A percentile compares a stretch with the other conserved stretches of the same genome.
Evolutionary conservation across 495 filamentous ascomycete species (phyloP).

Genomic region (Neurospora sp.): DNA sequence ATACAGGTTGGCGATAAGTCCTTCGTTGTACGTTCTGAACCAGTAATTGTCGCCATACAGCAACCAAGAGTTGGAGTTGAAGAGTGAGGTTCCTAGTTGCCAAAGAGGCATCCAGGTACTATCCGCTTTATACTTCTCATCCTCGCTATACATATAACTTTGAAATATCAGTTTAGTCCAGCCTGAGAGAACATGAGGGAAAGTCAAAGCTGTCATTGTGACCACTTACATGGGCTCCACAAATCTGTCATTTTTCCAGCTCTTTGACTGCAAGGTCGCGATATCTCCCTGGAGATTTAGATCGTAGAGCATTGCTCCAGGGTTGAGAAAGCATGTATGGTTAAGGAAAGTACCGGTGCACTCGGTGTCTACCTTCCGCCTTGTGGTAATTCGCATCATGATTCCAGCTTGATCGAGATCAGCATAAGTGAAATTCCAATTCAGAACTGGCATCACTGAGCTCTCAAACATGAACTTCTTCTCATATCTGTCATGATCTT

Average conservation of each 20-base stretch:
- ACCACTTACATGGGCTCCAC: neutral
- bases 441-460: too few relatives aligned
- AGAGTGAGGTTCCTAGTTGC: neutral
- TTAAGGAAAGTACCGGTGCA: neutral
- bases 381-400: neutral
- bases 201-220: too few relatives aligned
- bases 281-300: neutral
- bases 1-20: neutral
- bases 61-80: neutral
- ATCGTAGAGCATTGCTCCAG: neutral
- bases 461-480: too few relatives aligned
- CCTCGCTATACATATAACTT: too few relatives aligned
- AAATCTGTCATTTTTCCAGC: neutral
- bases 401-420: too few relatives aligned
- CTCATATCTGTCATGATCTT: too few relatives aligned
- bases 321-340: neutral
- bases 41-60: neutral
- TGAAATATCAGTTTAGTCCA: too few relatives aligned
- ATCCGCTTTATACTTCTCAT: too few relatives aligned
- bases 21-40: neutral
- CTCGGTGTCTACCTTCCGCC: too few relatives aligned
- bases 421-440: too few relatives aligned
- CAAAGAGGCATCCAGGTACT: neutral
- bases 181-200: too few relatives aligned
- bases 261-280: neutral